Base-by-base conservation (phyloP, 352 stramenopile genomes). In the Globisporangium parvum region DNA sequence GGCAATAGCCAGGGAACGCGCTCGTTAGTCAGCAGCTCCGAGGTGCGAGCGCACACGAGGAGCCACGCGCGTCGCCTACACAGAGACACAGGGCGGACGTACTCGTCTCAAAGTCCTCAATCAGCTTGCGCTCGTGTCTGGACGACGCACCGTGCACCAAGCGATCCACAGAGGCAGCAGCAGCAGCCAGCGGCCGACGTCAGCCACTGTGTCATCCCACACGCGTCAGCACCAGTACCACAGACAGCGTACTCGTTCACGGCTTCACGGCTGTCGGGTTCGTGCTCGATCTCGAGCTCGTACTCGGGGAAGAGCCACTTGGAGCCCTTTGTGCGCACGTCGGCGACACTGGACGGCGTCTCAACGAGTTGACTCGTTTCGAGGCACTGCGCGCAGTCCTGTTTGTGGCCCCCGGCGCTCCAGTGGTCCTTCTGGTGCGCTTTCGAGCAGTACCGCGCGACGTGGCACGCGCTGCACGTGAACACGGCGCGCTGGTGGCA, bases 371-470 rank as follows among this genome's bases (percentile, higher is more conserved):
- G 64, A 14, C 53, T 49, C 40, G 47, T 21, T 17, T 56, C 40
- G 8, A 55, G 20, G 35, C 82, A 86, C 47, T 73, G 55, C 14
- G 54, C 62, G 57, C 80, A 91, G 57, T 77, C 75, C 15, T 66
- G 52, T 52, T 90, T 94, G 70, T 91, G 81, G 41, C 79, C 77
- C 44, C 77, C 72, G 11, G 59, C 54, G 28, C 62, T 77, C 81
- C 78, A 90, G 68, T 92, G 81, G 59, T 94, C 84, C 51, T 88
- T 86, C 58, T 91, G 81, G 59, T 92, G 80, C 17, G 54, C 65
- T 59, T 88, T 87, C 55, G 71, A 76, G 62, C 81, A 92, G 71
- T 94, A 91, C 48, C 85, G 76, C 1, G 78, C 81, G 51, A 92
- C 70, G 23, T 86, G 73, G 63, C 81, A 90, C 17, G 72, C 74